Evolutionary conservation across 148 eudicot genomes (phyloP).

Genomic region (Fagopyrum esculentum): DNA sequence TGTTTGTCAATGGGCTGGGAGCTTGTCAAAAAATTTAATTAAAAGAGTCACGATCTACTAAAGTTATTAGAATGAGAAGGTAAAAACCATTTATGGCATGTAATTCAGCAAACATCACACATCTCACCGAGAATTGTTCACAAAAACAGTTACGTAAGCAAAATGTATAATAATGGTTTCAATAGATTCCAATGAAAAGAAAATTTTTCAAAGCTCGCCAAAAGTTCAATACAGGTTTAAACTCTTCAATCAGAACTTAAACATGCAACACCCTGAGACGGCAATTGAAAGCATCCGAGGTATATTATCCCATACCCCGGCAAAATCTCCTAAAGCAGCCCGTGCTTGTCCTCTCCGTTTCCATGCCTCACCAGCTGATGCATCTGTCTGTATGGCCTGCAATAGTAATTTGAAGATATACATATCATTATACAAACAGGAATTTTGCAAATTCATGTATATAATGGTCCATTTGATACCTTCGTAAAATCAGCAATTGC

Average conservation of each 20-base stretch:
- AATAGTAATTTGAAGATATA: conserved; percentile 13
- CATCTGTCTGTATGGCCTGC: conserved; percentile 77
- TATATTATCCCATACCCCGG: conserved; percentile 40
- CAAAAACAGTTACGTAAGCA: background rate
- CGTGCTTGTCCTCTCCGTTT: conserved; percentile 98
- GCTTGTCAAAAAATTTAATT: background rate
- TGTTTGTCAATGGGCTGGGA: background rate
- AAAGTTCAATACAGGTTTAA: background rate
- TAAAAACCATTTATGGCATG: background rate
- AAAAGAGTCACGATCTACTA: background rate
- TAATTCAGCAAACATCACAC: background rate
- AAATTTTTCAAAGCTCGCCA: background rate
- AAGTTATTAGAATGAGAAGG: background rate
- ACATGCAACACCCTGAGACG: background rate
- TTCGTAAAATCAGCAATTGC: conserved; percentile 94
- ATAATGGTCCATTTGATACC: conserved; percentile 29
- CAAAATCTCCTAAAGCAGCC: conserved; percentile 91
- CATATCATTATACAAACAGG: background rate
- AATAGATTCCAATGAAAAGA: background rate
- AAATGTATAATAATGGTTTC: background rate
- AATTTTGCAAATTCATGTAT: background rate
- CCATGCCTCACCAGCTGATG: conserved; percentile 97
- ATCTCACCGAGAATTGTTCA: background rate
- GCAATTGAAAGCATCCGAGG: background rate
- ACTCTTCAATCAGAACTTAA: background rate